Base-by-base conservation (phyloP, 2,329 filamentous ascomycete genomes). In the Pleomassaria siparia region DNA sequence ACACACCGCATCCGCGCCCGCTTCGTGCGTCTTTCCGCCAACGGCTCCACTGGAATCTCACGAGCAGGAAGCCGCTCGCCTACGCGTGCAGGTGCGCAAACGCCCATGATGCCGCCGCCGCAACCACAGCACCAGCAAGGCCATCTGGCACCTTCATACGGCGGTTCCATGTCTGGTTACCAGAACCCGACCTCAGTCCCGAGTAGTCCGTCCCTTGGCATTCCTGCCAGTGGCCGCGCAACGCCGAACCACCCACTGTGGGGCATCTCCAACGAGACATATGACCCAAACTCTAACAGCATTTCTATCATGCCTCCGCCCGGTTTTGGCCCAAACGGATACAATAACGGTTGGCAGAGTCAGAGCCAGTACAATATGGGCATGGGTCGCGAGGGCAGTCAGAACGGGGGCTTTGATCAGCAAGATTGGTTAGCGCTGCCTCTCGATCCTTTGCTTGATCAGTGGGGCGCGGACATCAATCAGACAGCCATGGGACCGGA, bases 1-100 rank as follows among this genome's bases (percentile, higher is more conserved):
- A 91, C 87, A 0, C 85, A 85, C 50, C 80, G 88, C 20, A 78
- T 92, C 53, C 82, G 88, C 44, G 84, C 85, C 57, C 81, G 87
- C 6, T 89, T 94, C 59, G 74, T 84, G 18, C 79, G 80, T 22
- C 79, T 84, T 49, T 74, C 78, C 8, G 78, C 78, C 4, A 74
- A 73, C 44, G 76, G 78, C 39, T 64, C 62, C 13, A 55, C 56
- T 6, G 64, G 61, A 8, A 73, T 79, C n/a, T 73, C 70, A 5
- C 60, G 70, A 33, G 60, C 62, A 1, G 62, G 60, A 18, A 63
- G 58, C 18, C 50, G 56, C 32, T 59, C 57, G 3, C 67, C 66
- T 1, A 51, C 48, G 2, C 50, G 53, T 47, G 37, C 63, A 33
- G 44, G 59, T 25, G 25, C 56, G 12, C 54, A 59, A 41, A 61